A percentile compares a stretch with the other conserved stretches of the same genome.
Conservation (phyloP, 2,329 filamentous ascomycete species). For the Fusarium scirpi region DNA sequence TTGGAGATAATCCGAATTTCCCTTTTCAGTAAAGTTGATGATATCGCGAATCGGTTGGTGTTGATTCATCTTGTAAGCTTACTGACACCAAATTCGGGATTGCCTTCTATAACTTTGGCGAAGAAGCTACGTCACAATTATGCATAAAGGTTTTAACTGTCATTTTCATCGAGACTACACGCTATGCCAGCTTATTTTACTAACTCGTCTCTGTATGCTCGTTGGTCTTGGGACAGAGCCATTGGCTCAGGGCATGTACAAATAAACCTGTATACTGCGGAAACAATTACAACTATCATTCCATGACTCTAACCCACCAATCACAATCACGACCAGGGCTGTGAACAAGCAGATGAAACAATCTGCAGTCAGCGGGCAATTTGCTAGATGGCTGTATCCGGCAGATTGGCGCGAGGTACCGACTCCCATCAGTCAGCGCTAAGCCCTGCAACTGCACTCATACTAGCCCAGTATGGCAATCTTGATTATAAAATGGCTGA, state of each 20-base stretch:
- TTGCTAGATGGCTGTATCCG: background rate
- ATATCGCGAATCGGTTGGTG: background rate
- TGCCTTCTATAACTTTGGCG: background rate
- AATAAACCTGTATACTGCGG: too few relatives aligned
- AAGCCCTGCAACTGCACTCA: background rate
- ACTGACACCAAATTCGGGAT: background rate
- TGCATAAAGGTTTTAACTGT: too few relatives aligned
- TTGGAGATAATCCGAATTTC: background rate
- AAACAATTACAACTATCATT: too few relatives aligned
- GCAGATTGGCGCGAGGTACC: background rate
- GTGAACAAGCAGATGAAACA: background rate
- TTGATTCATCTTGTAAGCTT: background rate
- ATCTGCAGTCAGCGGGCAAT: background rate
- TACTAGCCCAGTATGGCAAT: background rate
- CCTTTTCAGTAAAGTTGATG: background rate
- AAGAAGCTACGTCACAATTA: too few relatives aligned
- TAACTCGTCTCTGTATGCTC: accelerated
- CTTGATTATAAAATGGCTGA: background rate
- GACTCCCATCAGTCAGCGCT: background rate
- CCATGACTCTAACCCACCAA: too few relatives aligned
- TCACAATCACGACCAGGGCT: too few relatives aligned
- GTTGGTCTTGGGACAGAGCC: background rate
- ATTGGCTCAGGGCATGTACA: too few relatives aligned
- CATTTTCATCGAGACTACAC: too few relatives aligned
- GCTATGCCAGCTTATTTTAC: too few relatives aligned